Conservation (phyloP, 164 flowering plant genomes). For the Vitis rupestris region DNA sequence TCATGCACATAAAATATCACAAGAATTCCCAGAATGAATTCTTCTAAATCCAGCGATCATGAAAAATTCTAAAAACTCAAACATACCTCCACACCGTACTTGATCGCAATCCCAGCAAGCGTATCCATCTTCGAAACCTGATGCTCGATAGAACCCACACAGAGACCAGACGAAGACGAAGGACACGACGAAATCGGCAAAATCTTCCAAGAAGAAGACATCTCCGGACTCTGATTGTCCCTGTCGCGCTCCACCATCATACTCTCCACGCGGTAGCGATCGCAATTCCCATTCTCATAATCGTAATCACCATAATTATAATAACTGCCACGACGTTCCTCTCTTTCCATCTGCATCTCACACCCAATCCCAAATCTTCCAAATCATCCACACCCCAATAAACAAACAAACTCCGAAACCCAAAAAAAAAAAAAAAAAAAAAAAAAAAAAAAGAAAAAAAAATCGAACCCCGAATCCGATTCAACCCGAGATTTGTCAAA, state of each 20-base stretch:
- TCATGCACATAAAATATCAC: neutral
- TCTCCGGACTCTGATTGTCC: too few species aligned
- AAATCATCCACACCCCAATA: too few species aligned
- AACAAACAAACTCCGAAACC: too few species aligned
- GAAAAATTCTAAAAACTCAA: neutral
- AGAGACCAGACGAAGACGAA: constrained; percentile 2
- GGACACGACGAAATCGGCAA: neutral
- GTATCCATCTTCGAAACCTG: constrained; percentile 82
- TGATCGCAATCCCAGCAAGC: constrained; percentile 92
- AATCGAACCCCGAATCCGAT: too few species aligned
- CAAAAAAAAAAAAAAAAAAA: too few species aligned
- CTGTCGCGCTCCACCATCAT: too few species aligned
- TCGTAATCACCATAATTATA: too few species aligned
- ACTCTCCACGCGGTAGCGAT: too few species aligned
- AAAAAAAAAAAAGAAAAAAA: too few species aligned
- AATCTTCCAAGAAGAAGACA: neutral
- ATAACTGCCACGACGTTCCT: constrained; percentile 5
- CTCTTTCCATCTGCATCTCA: constrained; percentile 12
- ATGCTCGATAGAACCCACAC: constrained; percentile 54
- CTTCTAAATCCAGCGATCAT: neutral
- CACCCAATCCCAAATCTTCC: neutral
- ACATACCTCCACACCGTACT: constrained; percentile 94
- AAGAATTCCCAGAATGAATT: neutral
- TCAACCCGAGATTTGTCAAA: too few species aligned
- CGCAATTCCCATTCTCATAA: neutral